Percentiles rank a stretch among this genome's conserved stretches.
These are phyloP conservation scores for Ustilago curta DNA, from an alignment of 1,284 basidiomycete species.

Conservation along the genomic window DNA sequence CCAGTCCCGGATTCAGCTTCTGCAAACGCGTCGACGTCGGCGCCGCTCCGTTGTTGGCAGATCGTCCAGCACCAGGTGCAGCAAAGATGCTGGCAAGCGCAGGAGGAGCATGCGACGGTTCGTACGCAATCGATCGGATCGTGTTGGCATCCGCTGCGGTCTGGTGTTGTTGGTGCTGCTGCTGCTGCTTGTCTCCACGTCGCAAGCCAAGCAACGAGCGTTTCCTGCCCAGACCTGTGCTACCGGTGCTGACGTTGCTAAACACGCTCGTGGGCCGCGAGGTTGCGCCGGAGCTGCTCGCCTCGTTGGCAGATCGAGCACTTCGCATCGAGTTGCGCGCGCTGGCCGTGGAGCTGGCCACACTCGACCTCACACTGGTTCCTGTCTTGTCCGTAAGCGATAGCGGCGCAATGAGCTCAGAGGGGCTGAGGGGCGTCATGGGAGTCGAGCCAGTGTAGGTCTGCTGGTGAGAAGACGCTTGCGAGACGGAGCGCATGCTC, in stretches of 20 bases:
- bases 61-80: slow-evolving; percentile 13
- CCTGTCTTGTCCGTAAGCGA: slow-evolving; percentile 44
- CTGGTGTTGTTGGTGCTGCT: slow-evolving; percentile 15
- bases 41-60: slow-evolving; percentile 10
- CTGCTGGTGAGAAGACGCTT: slow-evolving; percentile 49
- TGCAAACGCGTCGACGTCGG: slow-evolving; percentile 35
- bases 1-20: slow-evolving; percentile 60
- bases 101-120: slow-evolving; percentile 31
- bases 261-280: slow-evolving; percentile 55
- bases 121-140: slow-evolving; percentile 51
- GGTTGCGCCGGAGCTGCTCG: slow-evolving; percentile 25
- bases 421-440: slow-evolving; percentile 53
- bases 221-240: slow-evolving; percentile 40
- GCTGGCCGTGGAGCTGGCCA: slow-evolving; percentile 33
- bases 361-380: slow-evolving; percentile 16
- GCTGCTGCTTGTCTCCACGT: slow-evolving; percentile 33
- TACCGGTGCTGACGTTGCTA: slow-evolving; percentile 49
- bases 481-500: slow-evolving; percentile 52
- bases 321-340: slow-evolving; percentile 40
- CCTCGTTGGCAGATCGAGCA: slow-evolving; percentile 24
- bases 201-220: slow-evolving; percentile 45
- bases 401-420: slow-evolving; percentile 51
- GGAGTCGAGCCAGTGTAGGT: slow-evolving; percentile 52
- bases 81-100: slow-evolving; percentile 40
- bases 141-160: slow-evolving; percentile 28